Percentiles rank a stretch among this genome's conserved stretches.
These are phyloP conservation scores for Phytophthora fragariae DNA, from an alignment of 352 stramenopile species.

Conservation along the genomic window DNA sequence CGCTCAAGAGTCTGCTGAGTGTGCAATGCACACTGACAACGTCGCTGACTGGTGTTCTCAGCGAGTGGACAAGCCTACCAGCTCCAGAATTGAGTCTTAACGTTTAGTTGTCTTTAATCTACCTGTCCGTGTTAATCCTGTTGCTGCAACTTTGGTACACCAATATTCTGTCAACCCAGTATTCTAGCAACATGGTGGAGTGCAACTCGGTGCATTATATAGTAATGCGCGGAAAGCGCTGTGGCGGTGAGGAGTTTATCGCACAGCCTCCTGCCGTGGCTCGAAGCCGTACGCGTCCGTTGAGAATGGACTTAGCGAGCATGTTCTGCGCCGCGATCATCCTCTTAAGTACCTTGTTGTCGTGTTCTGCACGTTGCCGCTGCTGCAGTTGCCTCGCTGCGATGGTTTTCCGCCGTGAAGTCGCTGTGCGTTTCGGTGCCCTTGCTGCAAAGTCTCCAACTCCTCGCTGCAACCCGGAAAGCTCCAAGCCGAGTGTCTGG, in stretches of 20 bases:
- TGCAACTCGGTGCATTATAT: not conserved
- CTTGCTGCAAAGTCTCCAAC: not conserved
- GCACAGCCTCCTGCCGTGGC: not conserved
- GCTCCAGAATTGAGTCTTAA: conserved; percentile 13
- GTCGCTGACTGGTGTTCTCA: conserved; percentile 27
- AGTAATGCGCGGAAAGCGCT: conserved; percentile 13
- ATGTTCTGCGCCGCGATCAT: conserved; percentile 27
- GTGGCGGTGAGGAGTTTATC: not conserved
- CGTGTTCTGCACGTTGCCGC: conserved; percentile 16
- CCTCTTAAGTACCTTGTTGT: conserved; percentile 32
- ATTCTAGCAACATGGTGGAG: too few species aligned
- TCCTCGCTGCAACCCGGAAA: conserved; percentile 16
- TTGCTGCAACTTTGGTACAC: not conserved
- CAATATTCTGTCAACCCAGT: too few species aligned
- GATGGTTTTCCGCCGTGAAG: conserved; percentile 11
- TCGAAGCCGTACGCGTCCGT: conserved; percentile 7
- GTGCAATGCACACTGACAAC: conserved; percentile 20
- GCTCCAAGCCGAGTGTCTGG: conserved; percentile 16
- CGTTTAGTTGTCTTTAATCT: conserved; percentile 10
- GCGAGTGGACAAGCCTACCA: conserved; percentile 18
- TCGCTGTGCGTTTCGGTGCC: not conserved
- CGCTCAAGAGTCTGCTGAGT: conserved; percentile 29
- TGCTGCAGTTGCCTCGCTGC: not conserved
- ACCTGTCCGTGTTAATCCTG: not conserved
- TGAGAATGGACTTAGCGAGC: conserved; percentile 25